Conservation (phyloP, 1,284 basidiomycete species). For the Hortiboletus rubellus region DNA sequence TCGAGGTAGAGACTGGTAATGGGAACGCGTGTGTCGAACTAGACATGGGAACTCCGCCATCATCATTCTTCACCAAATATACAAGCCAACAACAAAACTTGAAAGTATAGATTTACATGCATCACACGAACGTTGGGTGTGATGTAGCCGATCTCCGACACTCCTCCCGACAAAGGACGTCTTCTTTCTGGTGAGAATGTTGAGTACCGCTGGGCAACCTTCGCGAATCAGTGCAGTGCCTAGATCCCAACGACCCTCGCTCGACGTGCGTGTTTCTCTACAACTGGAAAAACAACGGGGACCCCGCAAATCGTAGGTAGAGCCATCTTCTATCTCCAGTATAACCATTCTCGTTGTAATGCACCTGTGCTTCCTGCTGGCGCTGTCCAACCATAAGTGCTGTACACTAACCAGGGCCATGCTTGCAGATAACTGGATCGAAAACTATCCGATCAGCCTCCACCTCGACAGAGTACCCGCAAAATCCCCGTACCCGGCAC, state of each 20-base stretch:
- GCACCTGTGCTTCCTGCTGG: background rate
- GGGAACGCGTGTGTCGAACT: too few species aligned
- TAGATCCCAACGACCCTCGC: slow-evolving; percentile 10
- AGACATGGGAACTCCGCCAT: too few species aligned
- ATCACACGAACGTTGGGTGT: background rate
- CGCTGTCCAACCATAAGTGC: background rate
- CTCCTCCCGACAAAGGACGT: slow-evolving; percentile 1
- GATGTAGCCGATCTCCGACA: slow-evolving; percentile 17
- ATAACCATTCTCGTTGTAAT: background rate
- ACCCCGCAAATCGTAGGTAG: slow-evolving; percentile 33
- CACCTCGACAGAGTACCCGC: slow-evolving; percentile 14
- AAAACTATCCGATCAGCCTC: slow-evolving; percentile 16
- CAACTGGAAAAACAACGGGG: slow-evolving; percentile 35
- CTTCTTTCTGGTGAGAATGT: background rate
- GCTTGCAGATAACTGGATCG: slow-evolving; percentile 28
- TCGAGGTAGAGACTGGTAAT: too few species aligned
- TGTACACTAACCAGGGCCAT: background rate
- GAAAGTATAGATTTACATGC: too few species aligned
- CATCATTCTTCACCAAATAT: too few species aligned
- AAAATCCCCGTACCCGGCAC: slow-evolving; percentile 30
- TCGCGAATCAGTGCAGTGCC: slow-evolving; percentile 9
- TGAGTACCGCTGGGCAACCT: slow-evolving; percentile 23
- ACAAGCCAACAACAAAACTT: too few species aligned
- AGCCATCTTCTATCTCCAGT: background rate
- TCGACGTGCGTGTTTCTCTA: slow-evolving; percentile 31